Base-by-base conservation (phyloP, 2,329 filamentous ascomycete genomes). In the Helicocarpus griseus region DNA sequence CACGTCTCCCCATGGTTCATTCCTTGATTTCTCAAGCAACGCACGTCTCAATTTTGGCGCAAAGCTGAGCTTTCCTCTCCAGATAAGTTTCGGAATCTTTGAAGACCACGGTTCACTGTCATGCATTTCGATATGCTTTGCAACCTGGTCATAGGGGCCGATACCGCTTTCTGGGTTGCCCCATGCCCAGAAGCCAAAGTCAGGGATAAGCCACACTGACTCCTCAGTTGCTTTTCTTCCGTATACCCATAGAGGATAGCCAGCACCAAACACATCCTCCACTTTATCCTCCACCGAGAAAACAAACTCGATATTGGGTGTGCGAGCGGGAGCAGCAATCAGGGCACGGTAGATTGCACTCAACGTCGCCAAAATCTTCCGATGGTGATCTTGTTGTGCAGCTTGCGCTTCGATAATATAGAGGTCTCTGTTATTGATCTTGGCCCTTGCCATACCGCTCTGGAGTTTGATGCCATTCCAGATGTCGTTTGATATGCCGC, bases 111-210 rank as follows among this genome's bases (percentile, higher is more conserved):
- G 61, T 0, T 63, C 44, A 48, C 63, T 28, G 8, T 50, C 33
- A 24, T 55, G n/a, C 13, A 36, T 11, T 28, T 48, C 19, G 11
- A 36, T 56, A 26, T 19, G 35, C 36, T 26, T 19, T 5, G 68
- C 67, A 5, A 70, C 66, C 45, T 69, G 62, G 46, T 65, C 61
- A 43, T 63, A 69, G 0, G 67, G 65, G 1, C 67, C 67, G 26
- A 70, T 65, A 11, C 58, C 58, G 35, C 65, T 68, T 2, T 60
- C 53, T 1, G 54, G 53, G 28, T 68, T 67, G 8, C 73, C 71
- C 73, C 73, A 77, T 4, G 69, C 67, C 72, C 73, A 78, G 60
- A 72, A 76, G 45, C 73, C 74, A 60, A 77, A 77, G 55, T 77
- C 75, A 0, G 75, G 74, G 56, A 77, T 76, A 14, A 77, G 61